Evolutionary conservation across 768 basidiomycete genomes (phyloP).

Genomic region (Tremella fuciformis): DNA sequence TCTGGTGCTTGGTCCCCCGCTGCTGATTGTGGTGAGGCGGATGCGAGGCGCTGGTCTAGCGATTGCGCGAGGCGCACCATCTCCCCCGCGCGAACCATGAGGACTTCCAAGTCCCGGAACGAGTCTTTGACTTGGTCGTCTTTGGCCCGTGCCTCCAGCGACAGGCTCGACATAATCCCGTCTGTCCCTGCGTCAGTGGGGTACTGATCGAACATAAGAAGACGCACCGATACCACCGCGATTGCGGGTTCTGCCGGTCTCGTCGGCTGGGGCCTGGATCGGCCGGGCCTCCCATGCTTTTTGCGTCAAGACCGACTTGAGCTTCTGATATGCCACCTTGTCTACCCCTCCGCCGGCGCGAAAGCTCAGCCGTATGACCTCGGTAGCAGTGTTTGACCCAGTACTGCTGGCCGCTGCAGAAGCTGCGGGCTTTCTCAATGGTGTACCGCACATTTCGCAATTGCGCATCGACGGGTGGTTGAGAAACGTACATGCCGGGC

Average conservation of each 20-base stretch:
- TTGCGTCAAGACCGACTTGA: slow-evolving; percentile 67
- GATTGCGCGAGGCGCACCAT: slow-evolving; percentile 88
- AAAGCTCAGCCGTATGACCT: slow-evolving; percentile 77
- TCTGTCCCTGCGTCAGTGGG: slow-evolving; percentile 55
- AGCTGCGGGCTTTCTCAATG: slow-evolving; percentile 53
- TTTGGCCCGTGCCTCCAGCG: slow-evolving; percentile 63
- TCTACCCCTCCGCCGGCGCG: slow-evolving; percentile 73
- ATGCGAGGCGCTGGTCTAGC: slow-evolving; percentile 69
- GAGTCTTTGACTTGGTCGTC: slow-evolving; percentile 70
- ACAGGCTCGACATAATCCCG: slow-evolving; percentile 75
- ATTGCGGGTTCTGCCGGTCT: not conserved
- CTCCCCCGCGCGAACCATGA: slow-evolving; percentile 86
- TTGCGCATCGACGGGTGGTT: slow-evolving; percentile 70
- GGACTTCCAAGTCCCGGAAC: slow-evolving; percentile 78
- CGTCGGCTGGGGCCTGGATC: not conserved
- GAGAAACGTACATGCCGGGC: slow-evolving; percentile 85
- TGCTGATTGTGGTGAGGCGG: not conserved
- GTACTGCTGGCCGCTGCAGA: slow-evolving; percentile 7
- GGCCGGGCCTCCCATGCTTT: slow-evolving; percentile 66
- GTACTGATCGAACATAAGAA: not conserved
- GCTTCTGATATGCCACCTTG: slow-evolving; percentile 70
- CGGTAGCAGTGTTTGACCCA: slow-evolving; percentile 10
- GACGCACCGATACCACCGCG: slow-evolving; percentile 56
- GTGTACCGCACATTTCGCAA: slow-evolving; percentile 84
- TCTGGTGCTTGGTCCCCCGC: slow-evolving; percentile 55